These are phyloP conservation scores for Juncus inflexus DNA, from an alignment of 176 grass and related monocot species.

Conservation along the genomic window DNA sequence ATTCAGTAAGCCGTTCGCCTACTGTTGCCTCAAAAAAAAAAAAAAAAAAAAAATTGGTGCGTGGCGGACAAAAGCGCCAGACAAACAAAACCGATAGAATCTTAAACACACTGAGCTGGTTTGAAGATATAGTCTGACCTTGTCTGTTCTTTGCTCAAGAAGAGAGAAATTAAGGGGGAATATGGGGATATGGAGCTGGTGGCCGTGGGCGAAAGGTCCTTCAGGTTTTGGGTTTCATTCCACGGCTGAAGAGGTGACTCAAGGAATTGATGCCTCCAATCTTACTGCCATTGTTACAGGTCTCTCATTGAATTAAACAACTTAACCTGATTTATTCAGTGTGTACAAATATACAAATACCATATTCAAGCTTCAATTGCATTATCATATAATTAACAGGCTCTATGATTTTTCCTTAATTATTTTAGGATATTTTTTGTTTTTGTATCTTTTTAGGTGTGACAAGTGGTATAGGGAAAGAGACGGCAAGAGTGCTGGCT, in stretches of 20 bases:
- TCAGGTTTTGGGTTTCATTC: conserved; percentile 50
- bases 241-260: conserved; percentile 69
- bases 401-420: too few species aligned
- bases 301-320: conserved; percentile 11
- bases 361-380: too few species aligned
- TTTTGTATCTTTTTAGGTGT: conserved; percentile 36
- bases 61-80: background rate
- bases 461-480: conserved; percentile 83
- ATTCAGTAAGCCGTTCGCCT: too few species aligned
- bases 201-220: conserved; percentile 31
- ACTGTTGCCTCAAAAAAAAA: too few species aligned
- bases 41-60: too few species aligned
- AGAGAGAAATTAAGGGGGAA: background rate
- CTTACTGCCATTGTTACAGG: conserved; percentile 89
- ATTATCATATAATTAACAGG: too few species aligned
- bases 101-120: background rate
- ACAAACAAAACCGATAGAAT: background rate
- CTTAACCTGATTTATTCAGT: too few species aligned
- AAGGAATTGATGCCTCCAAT: conserved; percentile 60
- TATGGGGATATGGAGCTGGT: conserved; percentile 58
- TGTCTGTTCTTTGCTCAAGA: background rate
- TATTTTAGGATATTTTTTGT: too few species aligned
- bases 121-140: background rate
- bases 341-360: too few species aligned
- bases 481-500: conserved; percentile 72